phyloP scores from a whole-genome alignment of 2,329 filamentous ascomycete genomes.

The Botrytis pseudocinerea region DNA sequence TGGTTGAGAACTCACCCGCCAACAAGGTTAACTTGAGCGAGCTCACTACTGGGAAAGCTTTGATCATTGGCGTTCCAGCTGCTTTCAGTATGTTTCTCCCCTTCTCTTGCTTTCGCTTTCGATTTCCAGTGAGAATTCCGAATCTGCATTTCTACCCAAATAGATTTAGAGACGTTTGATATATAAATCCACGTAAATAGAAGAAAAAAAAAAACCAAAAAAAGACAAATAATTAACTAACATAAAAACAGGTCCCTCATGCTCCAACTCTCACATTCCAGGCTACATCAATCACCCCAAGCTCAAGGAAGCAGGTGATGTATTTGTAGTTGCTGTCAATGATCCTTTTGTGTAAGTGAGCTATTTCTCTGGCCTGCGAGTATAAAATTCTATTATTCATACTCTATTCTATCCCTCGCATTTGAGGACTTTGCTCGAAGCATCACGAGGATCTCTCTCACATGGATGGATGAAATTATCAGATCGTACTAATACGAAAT shows the following conservation, averaged over 20 bases:
- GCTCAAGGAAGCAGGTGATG: slow-evolving; percentile 75
- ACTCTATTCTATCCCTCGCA: not conserved
- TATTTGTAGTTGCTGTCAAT: slow-evolving; percentile 91
- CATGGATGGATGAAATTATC: not conserved
- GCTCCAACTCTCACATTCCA: slow-evolving; percentile 73
- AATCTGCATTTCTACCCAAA: not conserved
- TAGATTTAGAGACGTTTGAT: not conserved
- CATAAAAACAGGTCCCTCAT: slow-evolving; percentile 53
- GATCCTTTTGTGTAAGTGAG: slow-evolving; percentile 84
- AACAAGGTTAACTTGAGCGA: slow-evolving; percentile 89
- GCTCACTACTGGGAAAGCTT: slow-evolving; percentile 67
- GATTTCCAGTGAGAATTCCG: not conserved
- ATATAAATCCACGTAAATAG: not conserved
- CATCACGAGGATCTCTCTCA: not conserved
- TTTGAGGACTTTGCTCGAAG: not conserved
- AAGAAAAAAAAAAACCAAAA: not conserved
- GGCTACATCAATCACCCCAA: slow-evolving; percentile 80
- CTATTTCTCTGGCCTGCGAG: not conserved
- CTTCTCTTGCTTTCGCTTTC: not conserved
- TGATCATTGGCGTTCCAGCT: slow-evolving; percentile 84
- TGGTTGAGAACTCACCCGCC: slow-evolving; percentile 83
- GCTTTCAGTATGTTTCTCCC: slow-evolving; percentile 60
- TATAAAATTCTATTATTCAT: no score
- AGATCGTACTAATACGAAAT: not conserved
- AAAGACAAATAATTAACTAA: not conserved